Conservation (phyloP, 179 eudicot species). For the Beta corolliflora region DNA sequence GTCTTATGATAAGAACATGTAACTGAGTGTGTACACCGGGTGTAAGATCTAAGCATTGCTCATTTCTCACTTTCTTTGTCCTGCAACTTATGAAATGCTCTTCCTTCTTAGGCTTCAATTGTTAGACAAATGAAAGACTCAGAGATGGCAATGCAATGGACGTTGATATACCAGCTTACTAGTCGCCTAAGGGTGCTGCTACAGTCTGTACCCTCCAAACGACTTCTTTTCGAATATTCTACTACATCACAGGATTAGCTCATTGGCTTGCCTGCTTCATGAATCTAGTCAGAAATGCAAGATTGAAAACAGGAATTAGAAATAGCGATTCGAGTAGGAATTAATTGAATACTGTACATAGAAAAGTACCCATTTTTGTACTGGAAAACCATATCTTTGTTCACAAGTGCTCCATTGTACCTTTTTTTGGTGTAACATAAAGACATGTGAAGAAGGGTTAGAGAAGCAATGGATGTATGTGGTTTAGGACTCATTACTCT, state of each 20-base stretch:
- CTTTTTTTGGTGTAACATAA: background rate
- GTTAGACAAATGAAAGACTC: conserved; percentile 99
- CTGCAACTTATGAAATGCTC: conserved; percentile 9
- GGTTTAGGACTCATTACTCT: background rate
- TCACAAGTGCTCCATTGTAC: conserved; percentile 20
- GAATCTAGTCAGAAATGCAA: conserved; percentile 10
- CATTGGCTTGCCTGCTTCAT: background rate
- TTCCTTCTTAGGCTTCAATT: conserved; percentile 75
- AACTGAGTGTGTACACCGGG: too few species aligned
- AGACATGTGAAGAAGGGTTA: background rate
- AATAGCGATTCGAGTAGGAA: background rate
- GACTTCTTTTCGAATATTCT: conserved; percentile 92
- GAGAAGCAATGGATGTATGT: background rate
- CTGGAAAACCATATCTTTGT: conserved; percentile 10
- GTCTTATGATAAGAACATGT: too few species aligned
- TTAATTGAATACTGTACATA: conserved; percentile 24
- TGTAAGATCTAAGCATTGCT: too few species aligned
- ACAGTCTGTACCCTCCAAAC: conserved; percentile 94
- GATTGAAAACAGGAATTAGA: background rate
- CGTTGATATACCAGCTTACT: conserved; percentile 94
- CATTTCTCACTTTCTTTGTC: background rate
- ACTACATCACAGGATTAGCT: conserved; percentile 81
- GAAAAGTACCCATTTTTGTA: background rate
- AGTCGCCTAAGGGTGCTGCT: conserved; percentile 93
- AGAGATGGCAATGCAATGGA: conserved; percentile 99